Percentiles rank a stretch among this genome's conserved stretches.
phyloP scores from a whole-genome alignment of 2,329 filamentous ascomycete species.

The Phaeophleospora eucalypticola region DNA sequence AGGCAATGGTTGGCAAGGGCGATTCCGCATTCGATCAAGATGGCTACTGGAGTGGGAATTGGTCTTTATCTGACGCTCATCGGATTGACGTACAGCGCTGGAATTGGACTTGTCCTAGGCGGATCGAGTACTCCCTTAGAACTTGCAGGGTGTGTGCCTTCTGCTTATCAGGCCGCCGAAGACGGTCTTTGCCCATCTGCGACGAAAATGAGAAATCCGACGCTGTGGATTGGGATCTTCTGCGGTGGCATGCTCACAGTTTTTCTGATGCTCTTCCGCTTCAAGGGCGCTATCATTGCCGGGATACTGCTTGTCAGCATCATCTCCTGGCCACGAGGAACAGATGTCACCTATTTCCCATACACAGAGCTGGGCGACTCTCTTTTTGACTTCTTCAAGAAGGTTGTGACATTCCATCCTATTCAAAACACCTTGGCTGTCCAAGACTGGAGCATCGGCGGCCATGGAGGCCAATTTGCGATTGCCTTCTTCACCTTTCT shows the following conservation, averaged over 20 bases:
- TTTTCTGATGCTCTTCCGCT: conserved; percentile 76
- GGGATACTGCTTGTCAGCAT: conserved; percentile 81
- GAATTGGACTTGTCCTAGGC: conserved; percentile 74
- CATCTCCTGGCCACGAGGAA: conserved; percentile 80
- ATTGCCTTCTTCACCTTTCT: conserved; percentile 83
- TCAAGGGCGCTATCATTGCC: conserved; percentile 81
- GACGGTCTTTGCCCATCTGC: conserved; percentile 59
- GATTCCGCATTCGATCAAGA: conserved; percentile 79
- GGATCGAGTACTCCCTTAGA: conserved; percentile 64
- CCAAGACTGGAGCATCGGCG: conserved; percentile 68
- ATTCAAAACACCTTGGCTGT: conserved; percentile 66
- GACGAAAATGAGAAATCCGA: conserved; percentile 75
- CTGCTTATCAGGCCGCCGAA: conserved; percentile 41
- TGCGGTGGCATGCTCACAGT: conserved; percentile 77
- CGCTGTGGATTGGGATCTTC: conserved; percentile 87
- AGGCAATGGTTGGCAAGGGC: conserved; percentile 83
- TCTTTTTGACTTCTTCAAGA: conserved; percentile 80
- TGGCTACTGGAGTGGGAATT: conserved; percentile 80
- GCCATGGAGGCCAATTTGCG: conserved; percentile 70
- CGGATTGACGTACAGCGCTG: conserved; percentile 73
- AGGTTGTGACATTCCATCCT: conserved; percentile 78
- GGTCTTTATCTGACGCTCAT: conserved; percentile 76
- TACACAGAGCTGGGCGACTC: conserved; percentile 64
- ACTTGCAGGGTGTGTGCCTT: conserved; percentile 66
- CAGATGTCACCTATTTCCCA: conserved; percentile 76